Evolutionary conservation across 306 rosid species (phyloP).

Genomic region (Urtica urens): DNA sequence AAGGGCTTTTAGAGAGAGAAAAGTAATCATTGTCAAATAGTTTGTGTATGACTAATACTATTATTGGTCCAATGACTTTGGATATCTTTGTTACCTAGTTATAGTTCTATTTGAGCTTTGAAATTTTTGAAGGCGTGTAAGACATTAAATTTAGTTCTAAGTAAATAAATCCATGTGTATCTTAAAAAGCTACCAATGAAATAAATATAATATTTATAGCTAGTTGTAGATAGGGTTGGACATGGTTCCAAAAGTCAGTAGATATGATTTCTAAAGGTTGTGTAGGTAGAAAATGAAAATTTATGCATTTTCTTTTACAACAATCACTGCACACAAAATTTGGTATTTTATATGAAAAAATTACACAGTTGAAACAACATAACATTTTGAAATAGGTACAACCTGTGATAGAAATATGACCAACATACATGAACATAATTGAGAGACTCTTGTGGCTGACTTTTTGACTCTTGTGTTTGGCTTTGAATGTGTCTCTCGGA

Average conservation of each 20-base stretch:
- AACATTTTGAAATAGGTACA: no score
- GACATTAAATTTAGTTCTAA: not conserved
- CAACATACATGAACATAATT: no score
- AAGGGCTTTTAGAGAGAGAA: no score
- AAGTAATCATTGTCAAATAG: no score
- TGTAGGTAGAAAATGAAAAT: not conserved
- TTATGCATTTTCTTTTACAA: not conserved
- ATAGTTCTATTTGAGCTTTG: not conserved
- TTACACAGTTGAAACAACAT: not conserved
- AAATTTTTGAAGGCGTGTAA: not conserved
- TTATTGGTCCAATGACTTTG: no score
- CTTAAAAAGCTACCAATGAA: not conserved
- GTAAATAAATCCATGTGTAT: not conserved
- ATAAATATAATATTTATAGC: not conserved
- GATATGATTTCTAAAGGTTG: not conserved
- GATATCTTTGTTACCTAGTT: not conserved
- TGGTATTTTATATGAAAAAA: not conserved
- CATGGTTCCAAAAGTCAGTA: not conserved
- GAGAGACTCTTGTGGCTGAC: no score
- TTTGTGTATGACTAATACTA: no score
- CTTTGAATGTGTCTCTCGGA: no score
- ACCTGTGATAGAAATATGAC: not conserved
- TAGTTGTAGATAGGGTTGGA: not conserved
- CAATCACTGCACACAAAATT: not conserved
- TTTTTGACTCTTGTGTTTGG: no score